A percentile compares a stretch with the other conserved stretches of the same genome.
These are phyloP conservation scores for Fusarium sp. DNA, from an alignment of 2,329 filamentous ascomycete species.

Conservation along the genomic window DNA sequence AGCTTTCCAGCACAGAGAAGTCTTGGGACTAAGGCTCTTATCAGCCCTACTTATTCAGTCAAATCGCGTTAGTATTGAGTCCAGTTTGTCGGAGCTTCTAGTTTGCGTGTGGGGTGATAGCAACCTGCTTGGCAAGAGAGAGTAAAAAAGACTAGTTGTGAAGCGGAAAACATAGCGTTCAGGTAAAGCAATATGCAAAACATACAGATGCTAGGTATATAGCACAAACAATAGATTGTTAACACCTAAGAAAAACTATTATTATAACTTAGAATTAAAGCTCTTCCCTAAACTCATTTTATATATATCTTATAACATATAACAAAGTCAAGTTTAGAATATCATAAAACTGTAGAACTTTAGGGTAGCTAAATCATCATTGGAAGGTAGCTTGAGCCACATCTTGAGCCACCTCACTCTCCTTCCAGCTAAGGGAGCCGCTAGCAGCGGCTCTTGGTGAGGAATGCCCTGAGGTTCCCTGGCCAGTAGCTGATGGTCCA, in stretches of 20 bases:
- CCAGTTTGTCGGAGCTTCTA: background rate
- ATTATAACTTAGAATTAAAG: too few species aligned
- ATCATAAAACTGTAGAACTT: background rate
- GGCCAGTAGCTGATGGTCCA: conserved; percentile 23
- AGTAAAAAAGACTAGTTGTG: too few species aligned
- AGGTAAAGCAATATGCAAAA: too few species aligned
- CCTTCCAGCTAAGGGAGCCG: background rate
- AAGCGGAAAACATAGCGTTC: too few species aligned
- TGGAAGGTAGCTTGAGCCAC: background rate
- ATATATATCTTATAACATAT: too few species aligned
- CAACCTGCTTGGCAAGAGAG: too few species aligned
- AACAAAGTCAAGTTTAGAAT: background rate
- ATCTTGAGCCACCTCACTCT: conserved; percentile 1
- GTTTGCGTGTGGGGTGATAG: too few species aligned
- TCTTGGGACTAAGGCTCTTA: background rate
- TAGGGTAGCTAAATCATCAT: background rate
- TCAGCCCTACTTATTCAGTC: background rate
- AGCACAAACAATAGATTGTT: too few species aligned
- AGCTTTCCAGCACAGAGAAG: background rate
- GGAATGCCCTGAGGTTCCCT: conserved; percentile 34
- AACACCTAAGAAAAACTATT: too few species aligned
- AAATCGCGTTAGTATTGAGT: background rate
- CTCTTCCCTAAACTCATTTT: too few species aligned
- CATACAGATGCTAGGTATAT: too few species aligned
- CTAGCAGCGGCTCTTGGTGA: conserved; percentile 28